Evolutionary conservation across 2,329 filamentous ascomycete genomes (phyloP), one percentile per base, ranked within the genome.

Genomic region (Alternaria brassicicola): DNA sequence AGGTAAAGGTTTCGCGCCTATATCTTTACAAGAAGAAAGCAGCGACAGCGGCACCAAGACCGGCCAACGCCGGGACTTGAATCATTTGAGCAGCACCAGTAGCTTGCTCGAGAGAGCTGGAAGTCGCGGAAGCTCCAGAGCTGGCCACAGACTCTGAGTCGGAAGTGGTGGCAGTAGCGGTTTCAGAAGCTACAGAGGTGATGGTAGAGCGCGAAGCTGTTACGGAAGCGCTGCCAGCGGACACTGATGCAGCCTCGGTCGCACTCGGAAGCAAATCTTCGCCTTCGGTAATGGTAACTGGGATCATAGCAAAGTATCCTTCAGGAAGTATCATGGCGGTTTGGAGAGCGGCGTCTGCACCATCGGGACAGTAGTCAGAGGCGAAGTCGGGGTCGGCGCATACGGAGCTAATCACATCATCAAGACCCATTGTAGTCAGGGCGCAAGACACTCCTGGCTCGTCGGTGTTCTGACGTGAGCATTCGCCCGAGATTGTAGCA

Each of bases 201-300:
- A 35, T n/a, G 3, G 67, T 57, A 10, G 49, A 46, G 21, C 43
- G 43, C 7, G 43, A 31, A 13, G 43, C 43, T 46, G 43, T 46
- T 31, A 33, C 41, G 28, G 60, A 48, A 23, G 65, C 63, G 43
- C 62, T 55, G 28, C 57, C 54, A 12, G 31, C 59, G 3, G 64
- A 65, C 19, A 62, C 56, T 8, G 68, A 66, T 6, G 63, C 65
- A 25, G 63, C 66, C 1, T 65, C 64, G 15, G 69, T 66, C 6
- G 69, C 68, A 17, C 58, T 57, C 19, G 55, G 55, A 6, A 75
- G 60, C 47, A 69, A 70, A 28, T 74, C 66, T 6, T 55, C 57
- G 15, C 71, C 70, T 10, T 70, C 70, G 1, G 73, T 76, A 43
- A 75, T 66, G 48, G 72, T 54, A 15, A 74, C 38, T 17, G 63